Evolutionary conservation across 345 rosid genomes (phyloP).

Genomic region (Aquilaria yunnanensis): DNA sequence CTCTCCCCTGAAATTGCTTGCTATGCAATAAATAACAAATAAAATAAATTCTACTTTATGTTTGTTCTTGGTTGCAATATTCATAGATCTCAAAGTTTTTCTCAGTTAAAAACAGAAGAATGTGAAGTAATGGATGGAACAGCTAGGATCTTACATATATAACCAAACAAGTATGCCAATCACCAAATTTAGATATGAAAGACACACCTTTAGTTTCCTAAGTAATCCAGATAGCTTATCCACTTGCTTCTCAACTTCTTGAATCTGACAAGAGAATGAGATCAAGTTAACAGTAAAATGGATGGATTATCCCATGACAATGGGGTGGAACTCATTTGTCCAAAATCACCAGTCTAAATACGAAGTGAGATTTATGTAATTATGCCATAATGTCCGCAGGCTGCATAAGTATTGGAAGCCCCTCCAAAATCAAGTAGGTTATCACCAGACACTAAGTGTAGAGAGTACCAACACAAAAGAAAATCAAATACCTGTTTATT

Average conservation of each 20-base stretch:
- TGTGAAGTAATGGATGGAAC: too few species aligned
- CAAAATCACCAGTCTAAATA: not conserved
- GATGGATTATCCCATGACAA: not conserved
- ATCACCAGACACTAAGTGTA: not conserved
- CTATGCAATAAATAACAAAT: too few species aligned
- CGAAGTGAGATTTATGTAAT: not conserved
- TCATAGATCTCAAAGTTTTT: too few species aligned
- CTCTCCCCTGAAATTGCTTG: too few species aligned
- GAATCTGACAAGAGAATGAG: slow-evolving; percentile 33
- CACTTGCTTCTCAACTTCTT: slow-evolving; percentile 56
- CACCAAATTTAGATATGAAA: too few species aligned
- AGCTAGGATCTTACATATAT: too few species aligned
- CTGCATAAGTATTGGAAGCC: not conserved
- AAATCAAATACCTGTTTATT: slow-evolving; percentile 43
- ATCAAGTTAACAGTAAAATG: slow-evolving; percentile 3
- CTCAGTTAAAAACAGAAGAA: too few species aligned
- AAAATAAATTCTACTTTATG: too few species aligned
- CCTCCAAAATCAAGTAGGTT: not conserved
- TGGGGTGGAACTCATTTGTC: not conserved
- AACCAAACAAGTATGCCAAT: too few species aligned
- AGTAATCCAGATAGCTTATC: slow-evolving; percentile 46
- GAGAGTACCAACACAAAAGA: not conserved
- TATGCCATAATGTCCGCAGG: too few species aligned
- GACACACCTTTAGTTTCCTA: slow-evolving; percentile 53
- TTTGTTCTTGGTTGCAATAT: too few species aligned